Evolutionary conservation across 148 eudicot species (phyloP), one percentile per base, ranked within the genome.

Genomic region (Rhododendron williamsianum): DNA sequence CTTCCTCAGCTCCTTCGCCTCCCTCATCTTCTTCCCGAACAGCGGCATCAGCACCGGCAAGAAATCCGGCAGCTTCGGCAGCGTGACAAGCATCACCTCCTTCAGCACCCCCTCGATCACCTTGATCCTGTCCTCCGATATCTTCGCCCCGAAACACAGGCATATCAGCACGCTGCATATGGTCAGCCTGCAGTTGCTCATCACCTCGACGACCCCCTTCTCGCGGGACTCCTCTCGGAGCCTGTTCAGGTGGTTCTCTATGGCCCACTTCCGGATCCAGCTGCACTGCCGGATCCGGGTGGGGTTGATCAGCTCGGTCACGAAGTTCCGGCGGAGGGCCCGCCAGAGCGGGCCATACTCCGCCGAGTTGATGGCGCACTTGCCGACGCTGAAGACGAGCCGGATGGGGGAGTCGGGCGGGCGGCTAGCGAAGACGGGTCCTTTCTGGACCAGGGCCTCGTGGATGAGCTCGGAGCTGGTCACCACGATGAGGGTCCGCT

Each of bases 291-390:
- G 83, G 84, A 97, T 88, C 76, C 98, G 89, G 27, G 87, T 84
- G 13, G 98, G 94, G 90, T 91, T 92, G 21, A 95, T 93, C 76
- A 97, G 86, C 94, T 97, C 98, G n/a, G 93, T 87, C 2, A 93
- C 92, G 15, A 97, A 92, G 88, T 97, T 97, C 77, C 98, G 73
- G 0, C 99, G 90, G 0, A 97, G 80, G 65, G 94, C 80, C 30
- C 98, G 93, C 98, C 99, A 97, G 5, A 89, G 83, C 0, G 98
- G 94, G 49, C 99, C 99, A 48, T 94, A 95, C 87, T 92, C 92
- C 0, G 99, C 96, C 45, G 98, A 95, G 92, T 97, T 97, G 71
- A 97, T 95, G 82, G 99, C 98, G 52, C 99, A 94, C 82, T 97
- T 97, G 15, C 95, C 99, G 3, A 93, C 93, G 87, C 95, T 92